Conservation (phyloP, 371 early-diverging fungal species). For the Entomophthora muscae region DNA sequence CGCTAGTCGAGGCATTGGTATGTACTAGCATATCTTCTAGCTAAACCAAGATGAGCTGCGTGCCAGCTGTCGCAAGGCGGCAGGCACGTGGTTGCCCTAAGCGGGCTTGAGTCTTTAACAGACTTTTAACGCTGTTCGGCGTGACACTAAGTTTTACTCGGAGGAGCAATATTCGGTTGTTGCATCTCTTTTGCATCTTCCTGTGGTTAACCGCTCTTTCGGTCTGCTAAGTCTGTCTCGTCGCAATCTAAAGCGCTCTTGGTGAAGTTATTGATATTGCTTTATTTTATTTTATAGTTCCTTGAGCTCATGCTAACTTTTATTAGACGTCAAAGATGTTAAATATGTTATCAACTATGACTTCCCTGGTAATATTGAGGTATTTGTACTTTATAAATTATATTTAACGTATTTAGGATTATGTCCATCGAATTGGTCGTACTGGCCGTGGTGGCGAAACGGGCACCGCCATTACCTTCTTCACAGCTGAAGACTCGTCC, state of each 20-base stretch:
- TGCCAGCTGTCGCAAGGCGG: not conserved
- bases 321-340: constrained; percentile 77
- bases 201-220: not conserved
- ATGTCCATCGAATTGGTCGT: constrained; percentile 98
- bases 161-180: not conserved
- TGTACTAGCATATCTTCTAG: constrained; percentile 14
- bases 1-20: constrained; percentile 98
- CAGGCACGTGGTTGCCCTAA: not conserved
- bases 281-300: not conserved
- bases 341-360: constrained; percentile 95
- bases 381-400: constrained; percentile 70
- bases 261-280: not conserved
- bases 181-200: not conserved
- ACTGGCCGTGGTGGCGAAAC: constrained; percentile 95
- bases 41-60: not conserved
- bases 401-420: constrained; percentile 78
- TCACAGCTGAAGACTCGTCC: constrained; percentile 81
- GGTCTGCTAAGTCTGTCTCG: not conserved
- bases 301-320: not conserved
- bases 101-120: not conserved
- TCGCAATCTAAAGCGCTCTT: not conserved
- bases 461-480: constrained; percentile 95
- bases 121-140: not conserved
- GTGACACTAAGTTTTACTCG: not conserved
- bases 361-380: constrained; percentile 80